These are phyloP conservation scores for Laguncularia racemosa DNA, from an alignment of 345 rosid genomes.

Conservation along the genomic window DNA sequence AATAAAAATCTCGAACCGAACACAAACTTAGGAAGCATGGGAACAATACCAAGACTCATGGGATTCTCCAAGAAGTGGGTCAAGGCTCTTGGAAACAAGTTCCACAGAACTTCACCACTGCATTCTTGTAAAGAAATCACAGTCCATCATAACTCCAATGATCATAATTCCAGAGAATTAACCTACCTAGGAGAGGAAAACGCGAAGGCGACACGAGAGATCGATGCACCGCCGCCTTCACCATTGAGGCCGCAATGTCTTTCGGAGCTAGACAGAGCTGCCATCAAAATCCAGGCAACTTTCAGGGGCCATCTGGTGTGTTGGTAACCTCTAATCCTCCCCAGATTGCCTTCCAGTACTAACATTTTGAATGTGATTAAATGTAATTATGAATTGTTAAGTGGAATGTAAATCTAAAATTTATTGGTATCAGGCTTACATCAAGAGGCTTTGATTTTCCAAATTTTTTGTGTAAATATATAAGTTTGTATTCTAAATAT, in stretches of 20 bases:
- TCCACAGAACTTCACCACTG: too few species aligned
- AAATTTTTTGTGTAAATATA: neutral
- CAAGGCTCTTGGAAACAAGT: too few species aligned
- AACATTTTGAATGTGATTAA: neutral
- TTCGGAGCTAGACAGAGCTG: conserved; percentile 42
- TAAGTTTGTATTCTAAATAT: neutral
- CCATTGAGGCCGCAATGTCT: neutral
- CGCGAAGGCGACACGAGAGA: neutral
- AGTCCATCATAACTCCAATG: too few species aligned
- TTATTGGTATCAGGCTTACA: too few species aligned
- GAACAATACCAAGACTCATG: too few species aligned
- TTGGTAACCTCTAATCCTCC: neutral
- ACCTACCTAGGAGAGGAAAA: neutral
- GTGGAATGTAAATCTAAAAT: too few species aligned
- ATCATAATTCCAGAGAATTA: too few species aligned
- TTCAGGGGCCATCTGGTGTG: conserved; percentile 86
- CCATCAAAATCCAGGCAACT: conserved; percentile 61
- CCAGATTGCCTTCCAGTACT: neutral
- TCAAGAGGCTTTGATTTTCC: neutral
- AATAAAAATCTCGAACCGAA: too few species aligned
- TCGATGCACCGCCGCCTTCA: neutral
- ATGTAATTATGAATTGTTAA: neutral
- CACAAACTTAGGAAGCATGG: too few species aligned
- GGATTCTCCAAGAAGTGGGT: too few species aligned
- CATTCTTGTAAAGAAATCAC: too few species aligned